A percentile compares a stretch with the other conserved stretches of the same genome.
Evolutionary conservation across 2,329 filamentous ascomycete species (phyloP).

Genomic region (Aspergillus pseudotamarii): DNA sequence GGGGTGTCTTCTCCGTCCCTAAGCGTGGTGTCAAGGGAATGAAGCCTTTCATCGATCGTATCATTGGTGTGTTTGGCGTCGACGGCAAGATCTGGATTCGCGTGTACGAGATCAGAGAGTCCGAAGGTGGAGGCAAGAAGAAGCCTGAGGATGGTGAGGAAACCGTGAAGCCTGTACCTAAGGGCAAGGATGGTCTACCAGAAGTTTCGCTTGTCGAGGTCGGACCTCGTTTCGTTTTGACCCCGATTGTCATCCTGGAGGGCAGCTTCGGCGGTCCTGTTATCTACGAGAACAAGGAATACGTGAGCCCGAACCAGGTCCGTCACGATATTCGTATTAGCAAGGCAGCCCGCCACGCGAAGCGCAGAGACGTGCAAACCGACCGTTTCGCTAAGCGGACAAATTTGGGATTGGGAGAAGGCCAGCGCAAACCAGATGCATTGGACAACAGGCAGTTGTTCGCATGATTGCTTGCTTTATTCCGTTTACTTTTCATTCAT

Average conservation of each 20-base stretch:
- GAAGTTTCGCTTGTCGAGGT: conserved; percentile 88
- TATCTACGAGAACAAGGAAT: conserved; percentile 98
- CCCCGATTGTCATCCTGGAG: conserved; percentile 92
- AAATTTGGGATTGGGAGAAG: conserved; percentile 70
- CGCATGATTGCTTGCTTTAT: conserved; percentile 51
- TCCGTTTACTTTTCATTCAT: conserved; percentile 22
- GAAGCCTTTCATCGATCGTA: conserved; percentile 95
- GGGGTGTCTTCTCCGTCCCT: conserved; percentile 89
- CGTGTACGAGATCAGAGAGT: conserved; percentile 90
- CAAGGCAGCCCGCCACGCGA: conserved; percentile 78
- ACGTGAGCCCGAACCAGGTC: conserved; percentile 94
- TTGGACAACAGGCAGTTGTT: conserved; percentile 76
- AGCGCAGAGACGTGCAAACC: conserved; percentile 71
- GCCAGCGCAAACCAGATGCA: conserved; percentile 65
- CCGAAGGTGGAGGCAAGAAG: conserved; percentile 63
- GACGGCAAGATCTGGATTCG: conserved; percentile 96
- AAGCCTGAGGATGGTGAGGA: conserved; percentile 39
- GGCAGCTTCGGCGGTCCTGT: conserved; percentile 93
- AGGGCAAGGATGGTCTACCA: conserved; percentile 61
- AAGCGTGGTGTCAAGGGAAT: conserved; percentile 78
- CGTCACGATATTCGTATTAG: conserved; percentile 75
- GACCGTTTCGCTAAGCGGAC: conserved; percentile 75
- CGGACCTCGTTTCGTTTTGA: conserved; percentile 88
- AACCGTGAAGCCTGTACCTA: conserved; percentile 43
- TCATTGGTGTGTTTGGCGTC: conserved; percentile 87